Evolutionary conservation across 805 yeast genomes (phyloP), one percentile per base, ranked within the genome.

Genomic region (Vanderwaltozyma tropicalis): DNA sequence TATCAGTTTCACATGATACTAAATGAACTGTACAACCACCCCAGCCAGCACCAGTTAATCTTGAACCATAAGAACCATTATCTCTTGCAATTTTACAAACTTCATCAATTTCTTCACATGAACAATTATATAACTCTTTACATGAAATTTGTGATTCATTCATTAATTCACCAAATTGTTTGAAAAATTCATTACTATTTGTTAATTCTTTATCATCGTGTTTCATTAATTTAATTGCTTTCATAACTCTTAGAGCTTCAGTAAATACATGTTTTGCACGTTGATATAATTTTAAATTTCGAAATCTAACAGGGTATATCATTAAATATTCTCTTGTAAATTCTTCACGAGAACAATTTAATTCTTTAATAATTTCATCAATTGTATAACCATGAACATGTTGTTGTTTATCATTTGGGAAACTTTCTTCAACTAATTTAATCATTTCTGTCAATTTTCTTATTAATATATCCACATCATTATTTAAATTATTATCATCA

Each of bases 11-110:
- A 16, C 41, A 41, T 2, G 50, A 49, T 10, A 79, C 72, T 39
- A 80, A 57, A 51, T 78, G 83, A n/a, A 80, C 80, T 0, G 80
- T 67, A 22, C 78, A 74, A 5, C 87, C 87, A 25, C 87, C 87
- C 69, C 77, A 80, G 4, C 88, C 88, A 15, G 88, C 87, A 20
- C 87, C 88, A 9, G 87, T 79, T n/a, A 77, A 68, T 38, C 88
- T 66, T 1, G 83, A 74, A 14, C 87, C 87, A 41, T 58, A 65
- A 1, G 83, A 64, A 3, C 86, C 87, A 42, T 70, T 66, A 2
- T 45, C 52, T 29, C 62, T 52, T 3, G 83, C 85, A 36, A 80
- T 68, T 8, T 50, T 38, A 49, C 80, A 74, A 28, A 80, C 54
- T 11, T 59, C 55, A 39, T 78, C 73, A 39, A 77, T 67, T 42